Evolutionary conservation across 345 rosid genomes (phyloP).

Genomic region (Syzygium aqueum): DNA sequence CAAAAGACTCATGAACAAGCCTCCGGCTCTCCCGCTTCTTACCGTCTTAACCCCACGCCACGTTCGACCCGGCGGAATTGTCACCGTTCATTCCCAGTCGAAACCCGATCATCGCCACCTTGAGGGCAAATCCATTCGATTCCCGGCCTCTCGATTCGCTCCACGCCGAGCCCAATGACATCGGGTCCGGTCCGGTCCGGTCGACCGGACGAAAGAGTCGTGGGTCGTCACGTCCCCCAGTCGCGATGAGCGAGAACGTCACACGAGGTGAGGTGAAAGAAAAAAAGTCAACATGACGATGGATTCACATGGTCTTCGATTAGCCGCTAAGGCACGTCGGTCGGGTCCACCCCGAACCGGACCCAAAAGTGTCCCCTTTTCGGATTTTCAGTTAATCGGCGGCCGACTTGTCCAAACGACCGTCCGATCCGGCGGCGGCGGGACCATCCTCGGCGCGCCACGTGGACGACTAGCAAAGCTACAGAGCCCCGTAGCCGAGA

Average conservation of each 20-base stretch:
- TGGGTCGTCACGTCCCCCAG: background rate
- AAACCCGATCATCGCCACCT: background rate
- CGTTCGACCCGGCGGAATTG: background rate
- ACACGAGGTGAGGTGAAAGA: no score
- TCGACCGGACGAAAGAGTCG: background rate
- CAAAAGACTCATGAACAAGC: background rate
- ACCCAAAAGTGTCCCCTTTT: background rate
- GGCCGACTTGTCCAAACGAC: background rate
- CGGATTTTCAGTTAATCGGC: background rate
- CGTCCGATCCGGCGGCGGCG: background rate
- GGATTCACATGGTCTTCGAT: background rate
- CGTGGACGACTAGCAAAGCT: background rate
- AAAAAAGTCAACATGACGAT: background rate
- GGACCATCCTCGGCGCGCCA: background rate
- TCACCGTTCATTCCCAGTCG: background rate
- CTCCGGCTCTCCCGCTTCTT: background rate
- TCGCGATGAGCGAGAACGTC: no score
- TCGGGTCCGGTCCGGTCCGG: background rate
- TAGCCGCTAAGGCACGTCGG: background rate
- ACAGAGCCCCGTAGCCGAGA: background rate
- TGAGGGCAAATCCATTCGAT: no score
- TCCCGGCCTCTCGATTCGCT: no score
- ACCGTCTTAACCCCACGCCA: background rate
- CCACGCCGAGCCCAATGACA: no score
- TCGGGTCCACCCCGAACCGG: background rate